Percentiles rank a stretch among this genome's conserved stretches.
phyloP scores from a whole-genome alignment of 1,284 basidiomycete species.

The Microbotryum intermedium region DNA sequence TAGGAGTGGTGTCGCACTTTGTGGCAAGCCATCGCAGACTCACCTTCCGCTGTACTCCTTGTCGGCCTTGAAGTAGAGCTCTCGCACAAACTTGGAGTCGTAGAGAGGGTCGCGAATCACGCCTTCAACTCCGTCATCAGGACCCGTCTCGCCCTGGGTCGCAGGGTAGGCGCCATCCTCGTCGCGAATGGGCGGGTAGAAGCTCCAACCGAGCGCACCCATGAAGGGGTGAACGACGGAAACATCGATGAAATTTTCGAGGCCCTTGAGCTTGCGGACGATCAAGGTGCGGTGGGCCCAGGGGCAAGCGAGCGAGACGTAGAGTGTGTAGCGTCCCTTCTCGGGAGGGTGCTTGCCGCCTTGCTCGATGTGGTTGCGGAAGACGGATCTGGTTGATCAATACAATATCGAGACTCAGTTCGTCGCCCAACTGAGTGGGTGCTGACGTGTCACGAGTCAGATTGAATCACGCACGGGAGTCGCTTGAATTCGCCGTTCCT shows the following conservation, averaged over 20 bases:
- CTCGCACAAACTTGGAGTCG: slow-evolving; percentile 62
- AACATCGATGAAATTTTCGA: slow-evolving; percentile 71
- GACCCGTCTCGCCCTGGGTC: slow-evolving; percentile 31
- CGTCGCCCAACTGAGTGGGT: too few species aligned
- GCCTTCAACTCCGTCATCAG: slow-evolving; percentile 57
- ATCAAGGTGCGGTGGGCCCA: slow-evolving; percentile 68
- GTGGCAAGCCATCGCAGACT: slow-evolving; percentile 8
- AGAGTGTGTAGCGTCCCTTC: slow-evolving; percentile 80
- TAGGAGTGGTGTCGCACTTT: not conserved
- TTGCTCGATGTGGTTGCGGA: slow-evolving; percentile 48
- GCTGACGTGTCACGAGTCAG: slow-evolving; percentile 54
- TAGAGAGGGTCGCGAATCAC: slow-evolving; percentile 65
- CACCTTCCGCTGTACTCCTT: slow-evolving; percentile 60
- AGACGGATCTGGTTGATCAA: slow-evolving; percentile 16
- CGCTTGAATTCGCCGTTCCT: slow-evolving; percentile 78
- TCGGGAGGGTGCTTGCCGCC: slow-evolving; percentile 67
- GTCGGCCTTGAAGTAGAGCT: slow-evolving; percentile 73
- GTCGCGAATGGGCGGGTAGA: slow-evolving; percentile 27
- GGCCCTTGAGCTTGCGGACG: slow-evolving; percentile 78
- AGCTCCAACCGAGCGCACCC: slow-evolving; percentile 44
- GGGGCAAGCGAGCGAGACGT: slow-evolving; percentile 66
- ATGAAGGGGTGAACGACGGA: slow-evolving; percentile 78
- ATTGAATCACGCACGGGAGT: slow-evolving; percentile 45
- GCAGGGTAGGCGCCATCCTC: slow-evolving; percentile 20
- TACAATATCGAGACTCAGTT: not conserved